Percentiles rank a stretch among this genome's conserved stretches.
These are phyloP conservation scores for Eucalyptus curtisii DNA, from an alignment of 345 rosid genomes.

Conservation along the genomic window DNA sequence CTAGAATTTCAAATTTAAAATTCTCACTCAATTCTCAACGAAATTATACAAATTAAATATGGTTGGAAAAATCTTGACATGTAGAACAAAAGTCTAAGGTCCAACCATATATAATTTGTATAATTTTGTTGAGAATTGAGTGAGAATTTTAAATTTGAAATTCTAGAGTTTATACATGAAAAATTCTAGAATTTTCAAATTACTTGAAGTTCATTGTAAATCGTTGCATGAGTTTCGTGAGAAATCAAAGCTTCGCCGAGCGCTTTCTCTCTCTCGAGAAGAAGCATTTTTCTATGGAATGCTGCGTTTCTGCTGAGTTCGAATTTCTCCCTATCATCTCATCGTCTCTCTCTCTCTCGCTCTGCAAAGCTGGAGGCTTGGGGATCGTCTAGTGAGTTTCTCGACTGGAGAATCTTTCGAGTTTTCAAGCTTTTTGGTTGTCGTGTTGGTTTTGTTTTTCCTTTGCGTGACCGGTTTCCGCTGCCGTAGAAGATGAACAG, in stretches of 20 bases:
- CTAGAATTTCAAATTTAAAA: too few species aligned
- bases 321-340: not conserved
- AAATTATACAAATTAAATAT: too few species aligned
- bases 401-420: not conserved
- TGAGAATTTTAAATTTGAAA: too few species aligned
- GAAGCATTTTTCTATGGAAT: slow-evolving; percentile 12
- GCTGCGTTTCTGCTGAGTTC: slow-evolving; percentile 8
- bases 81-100: too few species aligned
- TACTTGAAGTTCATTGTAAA: too few species aligned
- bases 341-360: not conserved
- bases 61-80: too few species aligned
- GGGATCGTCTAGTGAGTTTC: not conserved
- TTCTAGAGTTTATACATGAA: too few species aligned
- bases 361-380: not conserved
- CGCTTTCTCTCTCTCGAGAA: not conserved
- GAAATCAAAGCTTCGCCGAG: not conserved
- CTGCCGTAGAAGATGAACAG: not conserved
- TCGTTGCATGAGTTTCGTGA: not conserved
- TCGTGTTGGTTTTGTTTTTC: not conserved
- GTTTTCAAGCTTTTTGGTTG: not conserved
- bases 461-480: not conserved
- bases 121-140: too few species aligned
- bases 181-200: too few species aligned
- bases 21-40: too few species aligned
- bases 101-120: too few species aligned